Evolutionary conservation across 176 grass and related monocot species (phyloP), one percentile per base, ranked within the genome.

Genomic region (Chrysopogon serrulatus): DNA sequence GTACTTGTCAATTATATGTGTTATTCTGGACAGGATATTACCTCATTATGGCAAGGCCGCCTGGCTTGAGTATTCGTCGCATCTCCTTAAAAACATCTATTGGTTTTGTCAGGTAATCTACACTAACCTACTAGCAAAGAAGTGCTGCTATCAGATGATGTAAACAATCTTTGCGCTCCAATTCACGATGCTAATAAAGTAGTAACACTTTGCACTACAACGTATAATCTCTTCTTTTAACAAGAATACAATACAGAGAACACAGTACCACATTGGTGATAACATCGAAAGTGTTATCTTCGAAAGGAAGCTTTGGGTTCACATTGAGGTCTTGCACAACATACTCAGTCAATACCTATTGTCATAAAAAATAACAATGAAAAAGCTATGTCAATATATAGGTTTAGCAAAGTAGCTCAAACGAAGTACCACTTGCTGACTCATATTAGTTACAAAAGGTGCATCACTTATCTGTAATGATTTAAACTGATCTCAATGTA

Each of bases 71-170:
- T 82, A 98, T 79, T 79, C 92, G 90, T 30, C 85, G 79, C 95
- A 98, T 98, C 79, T 98, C 95, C 85, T 93, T 98, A 74, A 98
- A 98, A 86, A 98, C 88, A 47, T 98, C 87, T 63, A 93, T 91
- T 77, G 95, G 95, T 65, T 95, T 98, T 51, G 82, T 88, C 84
- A 95, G 88, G 86, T 98, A 98, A 66, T 98, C 95, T 84, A 95
- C 92, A 83, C 95, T 98, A 80, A 98, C 95, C 95, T 98, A 86
- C 32, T 85, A 91, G 36, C 44, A 48, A 28, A 65, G 30, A 32
- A 79, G 26, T 59, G 28, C 14, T 71, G 7, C 9, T 82, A 10
- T 79, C 37, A 79, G 23, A 57, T 36, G 14, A 17, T 66, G 36
- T 1, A 54, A 65, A 45, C 10, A 59, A 53, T 54, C 12, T 28